A percentile compares a stretch with the other conserved stretches of the same genome.
Conservation (phyloP, 345 rosid genomes). For the Hevea brasiliensis region DNA sequence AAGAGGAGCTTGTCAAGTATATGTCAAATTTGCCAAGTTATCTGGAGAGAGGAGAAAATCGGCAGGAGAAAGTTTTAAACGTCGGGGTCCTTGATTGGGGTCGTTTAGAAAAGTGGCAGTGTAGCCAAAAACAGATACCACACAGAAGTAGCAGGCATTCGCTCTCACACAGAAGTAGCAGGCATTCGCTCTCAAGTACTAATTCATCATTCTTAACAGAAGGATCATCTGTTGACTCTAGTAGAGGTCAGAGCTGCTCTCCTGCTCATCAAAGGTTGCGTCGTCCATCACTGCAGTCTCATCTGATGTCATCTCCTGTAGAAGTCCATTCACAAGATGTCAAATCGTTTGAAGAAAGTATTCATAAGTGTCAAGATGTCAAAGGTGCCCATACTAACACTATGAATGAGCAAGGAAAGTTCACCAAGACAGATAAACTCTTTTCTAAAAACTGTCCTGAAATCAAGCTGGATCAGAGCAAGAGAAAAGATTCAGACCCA, state of each 20-base stretch:
- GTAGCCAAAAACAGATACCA: constrained; percentile 44
- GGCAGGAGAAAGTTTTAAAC: constrained; percentile 58
- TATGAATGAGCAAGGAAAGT: constrained; percentile 20
- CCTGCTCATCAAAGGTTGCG: constrained; percentile 35
- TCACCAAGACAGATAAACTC: constrained; percentile 27
- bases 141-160: constrained; percentile 45
- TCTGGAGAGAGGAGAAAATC: constrained; percentile 59
- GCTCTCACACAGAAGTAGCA: constrained; percentile 38
- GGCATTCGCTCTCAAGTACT: constrained; percentile 49
- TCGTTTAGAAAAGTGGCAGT: constrained; percentile 83
- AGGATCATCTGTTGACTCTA: constrained; percentile 52
- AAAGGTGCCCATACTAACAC: constrained; percentile 12
- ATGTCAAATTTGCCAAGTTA: constrained; percentile 87
- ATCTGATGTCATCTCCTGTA: constrained; percentile 44
- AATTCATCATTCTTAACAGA: constrained; percentile 45
- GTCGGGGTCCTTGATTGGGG: constrained; percentile 96
- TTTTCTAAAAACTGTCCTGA: constrained; percentile 24
- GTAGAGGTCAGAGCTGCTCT: constrained; percentile 45
- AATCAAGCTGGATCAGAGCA: constrained; percentile 29
- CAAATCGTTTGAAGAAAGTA: constrained; percentile 33
- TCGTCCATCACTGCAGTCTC: constrained; percentile 44
- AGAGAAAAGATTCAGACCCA: constrained; percentile 34
- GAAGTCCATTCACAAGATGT: constrained; percentile 29
- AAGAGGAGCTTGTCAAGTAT: constrained; percentile 81
- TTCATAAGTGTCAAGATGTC: constrained; percentile 31